Percentiles rank a stretch among this genome's conserved stretches.
phyloP scores from a whole-genome alignment of 495 filamentous ascomycete genomes.

The Cladorrhinum samala region DNA sequence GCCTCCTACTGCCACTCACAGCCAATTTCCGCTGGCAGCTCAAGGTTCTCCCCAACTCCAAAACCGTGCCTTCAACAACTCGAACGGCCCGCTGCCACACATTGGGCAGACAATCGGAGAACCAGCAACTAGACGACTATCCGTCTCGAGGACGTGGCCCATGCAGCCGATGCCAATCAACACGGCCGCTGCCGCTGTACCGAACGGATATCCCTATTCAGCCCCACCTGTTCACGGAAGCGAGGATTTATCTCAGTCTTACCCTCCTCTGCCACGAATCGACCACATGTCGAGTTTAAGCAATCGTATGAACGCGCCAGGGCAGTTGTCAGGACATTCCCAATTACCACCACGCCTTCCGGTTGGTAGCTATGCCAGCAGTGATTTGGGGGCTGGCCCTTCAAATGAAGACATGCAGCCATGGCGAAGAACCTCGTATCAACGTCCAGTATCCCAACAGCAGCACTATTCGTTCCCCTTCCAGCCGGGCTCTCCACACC shows the following conservation, averaged over 20 bases:
- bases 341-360: constrained; percentile 30
- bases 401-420: not conserved
- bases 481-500: constrained; percentile 5
- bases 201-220: constrained; percentile 37
- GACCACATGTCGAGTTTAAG: constrained; percentile 26
- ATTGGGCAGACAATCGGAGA: constrained; percentile 2
- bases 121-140: constrained; percentile 27
- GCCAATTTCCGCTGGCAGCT: constrained; percentile 1
- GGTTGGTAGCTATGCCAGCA: constrained; percentile 15
- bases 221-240: constrained; percentile 30
- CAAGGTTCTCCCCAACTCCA: too few species aligned
- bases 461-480: constrained; percentile 20
- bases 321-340: constrained; percentile 28
- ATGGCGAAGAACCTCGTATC: constrained; percentile 15
- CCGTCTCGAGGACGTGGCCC: constrained; percentile 42
- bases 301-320: constrained; percentile 13
- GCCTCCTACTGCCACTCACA: not conserved
- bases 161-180: constrained; percentile 20
- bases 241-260: constrained; percentile 24
- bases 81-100: constrained; percentile 18
- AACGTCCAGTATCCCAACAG: constrained; percentile 22
- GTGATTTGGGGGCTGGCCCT: not conserved
- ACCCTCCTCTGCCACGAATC: constrained; percentile 25
- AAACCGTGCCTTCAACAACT: too few species aligned
- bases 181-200: constrained; percentile 1